These are phyloP conservation scores for Phytophthora syringae DNA, from an alignment of 352 stramenopile genomes.

Conservation along the genomic window DNA sequence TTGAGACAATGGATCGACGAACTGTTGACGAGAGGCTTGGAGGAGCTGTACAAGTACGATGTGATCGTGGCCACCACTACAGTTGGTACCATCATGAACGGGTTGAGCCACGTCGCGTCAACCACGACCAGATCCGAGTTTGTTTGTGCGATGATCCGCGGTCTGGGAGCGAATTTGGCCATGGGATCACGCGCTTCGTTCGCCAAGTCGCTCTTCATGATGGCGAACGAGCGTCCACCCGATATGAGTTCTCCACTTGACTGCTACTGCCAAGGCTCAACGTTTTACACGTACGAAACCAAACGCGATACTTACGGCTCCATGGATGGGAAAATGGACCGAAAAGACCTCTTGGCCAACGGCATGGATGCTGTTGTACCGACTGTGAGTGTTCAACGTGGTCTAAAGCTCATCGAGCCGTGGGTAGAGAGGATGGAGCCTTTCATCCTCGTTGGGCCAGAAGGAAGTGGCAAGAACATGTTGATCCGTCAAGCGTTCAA, in stretches of 20 bases:
- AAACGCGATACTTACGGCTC: conserved; percentile 81
- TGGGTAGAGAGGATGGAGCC: conserved; percentile 94
- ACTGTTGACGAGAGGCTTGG: conserved; percentile 88
- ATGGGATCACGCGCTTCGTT: conserved; percentile 80
- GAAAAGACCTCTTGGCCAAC: conserved; percentile 49
- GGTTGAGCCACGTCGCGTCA: conserved; percentile 85
- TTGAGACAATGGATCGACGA: conserved; percentile 93
- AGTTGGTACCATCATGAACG: conserved; percentile 94
- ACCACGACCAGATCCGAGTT: conserved; percentile 87
- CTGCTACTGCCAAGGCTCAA: conserved; percentile 83
- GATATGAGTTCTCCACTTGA: conserved; percentile 89
- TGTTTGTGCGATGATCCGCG: conserved; percentile 91
- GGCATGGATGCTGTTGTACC: conserved; percentile 58
- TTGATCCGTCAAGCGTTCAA: conserved; percentile 92
- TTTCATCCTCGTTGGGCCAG: conserved; percentile 95
- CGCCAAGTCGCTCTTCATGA: conserved; percentile 92
- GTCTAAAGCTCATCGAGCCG: conserved; percentile 86
- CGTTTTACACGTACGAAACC: conserved; percentile 78
- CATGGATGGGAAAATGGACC: conserved; percentile 71
- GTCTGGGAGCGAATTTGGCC: conserved; percentile 92
- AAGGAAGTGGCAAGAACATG: conserved; percentile 96
- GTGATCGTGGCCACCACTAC: conserved; percentile 93
- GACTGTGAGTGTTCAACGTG: conserved; percentile 87
- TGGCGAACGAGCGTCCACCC: conserved; percentile 90
- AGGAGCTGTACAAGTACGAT: conserved; percentile 89